These are phyloP conservation scores for Bimuria novae-zelandiae DNA, from an alignment of 2,329 filamentous ascomycete genomes.

Conservation along the genomic window DNA sequence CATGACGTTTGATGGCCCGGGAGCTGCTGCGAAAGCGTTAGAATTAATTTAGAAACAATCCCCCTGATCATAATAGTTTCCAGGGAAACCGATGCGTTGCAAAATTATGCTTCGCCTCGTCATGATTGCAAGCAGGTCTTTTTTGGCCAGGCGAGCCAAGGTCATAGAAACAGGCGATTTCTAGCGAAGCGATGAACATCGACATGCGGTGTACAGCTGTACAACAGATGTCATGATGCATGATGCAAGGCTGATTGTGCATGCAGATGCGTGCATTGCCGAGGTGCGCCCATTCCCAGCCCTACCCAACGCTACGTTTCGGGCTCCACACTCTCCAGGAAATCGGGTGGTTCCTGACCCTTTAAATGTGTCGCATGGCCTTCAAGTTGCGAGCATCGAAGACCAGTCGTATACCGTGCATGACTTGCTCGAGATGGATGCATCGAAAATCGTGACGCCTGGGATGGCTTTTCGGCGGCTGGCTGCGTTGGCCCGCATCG, in stretches of 20 bases:
- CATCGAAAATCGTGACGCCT: not conserved
- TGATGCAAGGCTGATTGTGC: conserved; percentile 17
- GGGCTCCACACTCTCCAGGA: conserved; percentile 23
- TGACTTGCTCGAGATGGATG: not conserved
- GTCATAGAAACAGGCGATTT: conserved; percentile 13
- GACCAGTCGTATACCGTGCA: conserved; percentile 2
- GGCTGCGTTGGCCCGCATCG: not conserved
- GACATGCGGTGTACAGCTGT: conserved; percentile 37
- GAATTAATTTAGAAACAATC: conserved; percentile 14
- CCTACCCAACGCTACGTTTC: conserved; percentile 35
- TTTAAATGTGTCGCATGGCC: conserved; percentile 22
- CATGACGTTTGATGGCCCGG: conserved; percentile 31
- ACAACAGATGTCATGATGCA: conserved; percentile 40
- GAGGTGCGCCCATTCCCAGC: conserved; percentile 27
- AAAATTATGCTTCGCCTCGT: conserved; percentile 2
- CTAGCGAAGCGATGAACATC: conserved; percentile 11
- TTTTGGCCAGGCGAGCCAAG: not conserved
- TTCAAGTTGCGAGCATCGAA: not conserved
- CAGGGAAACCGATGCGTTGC: conserved; percentile 25
- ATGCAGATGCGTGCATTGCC: conserved; percentile 26
- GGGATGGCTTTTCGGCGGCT: conserved; percentile 1
- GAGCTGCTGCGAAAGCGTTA: conserved; percentile 19
- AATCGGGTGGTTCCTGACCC: conserved; percentile 35
- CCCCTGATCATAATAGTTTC: conserved; percentile 25
- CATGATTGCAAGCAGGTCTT: conserved; percentile 1